Conservation (phyloP, 169 alveolate species). For the Cryptosporidium xiaoi region DNA sequence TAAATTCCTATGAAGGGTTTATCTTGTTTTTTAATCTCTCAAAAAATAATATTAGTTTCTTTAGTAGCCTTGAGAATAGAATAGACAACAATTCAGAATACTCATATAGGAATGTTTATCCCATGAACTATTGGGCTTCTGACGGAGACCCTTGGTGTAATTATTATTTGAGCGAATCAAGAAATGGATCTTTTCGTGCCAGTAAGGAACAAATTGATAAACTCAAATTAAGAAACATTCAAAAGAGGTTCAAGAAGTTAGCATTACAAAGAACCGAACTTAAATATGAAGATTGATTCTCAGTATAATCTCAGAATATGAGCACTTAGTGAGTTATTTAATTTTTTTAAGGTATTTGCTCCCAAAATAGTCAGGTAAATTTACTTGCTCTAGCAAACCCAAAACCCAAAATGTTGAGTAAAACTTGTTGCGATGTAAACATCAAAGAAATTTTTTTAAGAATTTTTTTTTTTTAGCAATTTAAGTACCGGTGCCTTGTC, state of each 20-base stretch:
- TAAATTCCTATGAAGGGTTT: slow-evolving; percentile 97
- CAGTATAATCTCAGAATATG: background rate
- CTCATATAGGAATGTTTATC: slow-evolving; percentile 29
- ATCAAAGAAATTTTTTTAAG: background rate
- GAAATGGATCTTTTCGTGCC: slow-evolving; percentile 57
- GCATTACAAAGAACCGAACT: slow-evolving; percentile 2
- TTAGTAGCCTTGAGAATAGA: slow-evolving; percentile 2
- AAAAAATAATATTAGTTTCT: slow-evolving; percentile 66
- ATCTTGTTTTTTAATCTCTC: slow-evolving; percentile 89
- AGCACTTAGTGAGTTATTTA: no score
- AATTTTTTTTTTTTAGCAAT: background rate
- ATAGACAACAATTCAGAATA: slow-evolving; percentile 4
- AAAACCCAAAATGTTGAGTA: background rate
- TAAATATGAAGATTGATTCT: slow-evolving; percentile 3
- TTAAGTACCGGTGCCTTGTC: slow-evolving; percentile 43
- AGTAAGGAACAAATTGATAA: slow-evolving; percentile 12
- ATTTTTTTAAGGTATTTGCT: no score
- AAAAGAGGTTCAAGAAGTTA: slow-evolving; percentile 17
- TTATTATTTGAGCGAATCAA: slow-evolving; percentile 27
- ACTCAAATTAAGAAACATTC: slow-evolving; percentile 1
- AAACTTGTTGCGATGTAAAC: background rate
- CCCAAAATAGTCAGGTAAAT: background rate
- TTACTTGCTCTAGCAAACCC: no score
- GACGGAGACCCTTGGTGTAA: slow-evolving; percentile 52
- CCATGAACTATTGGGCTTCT: slow-evolving; percentile 70